Conservation (phyloP, 371 early-diverging fungal species). For the Lichtheimia ramosa region DNA sequence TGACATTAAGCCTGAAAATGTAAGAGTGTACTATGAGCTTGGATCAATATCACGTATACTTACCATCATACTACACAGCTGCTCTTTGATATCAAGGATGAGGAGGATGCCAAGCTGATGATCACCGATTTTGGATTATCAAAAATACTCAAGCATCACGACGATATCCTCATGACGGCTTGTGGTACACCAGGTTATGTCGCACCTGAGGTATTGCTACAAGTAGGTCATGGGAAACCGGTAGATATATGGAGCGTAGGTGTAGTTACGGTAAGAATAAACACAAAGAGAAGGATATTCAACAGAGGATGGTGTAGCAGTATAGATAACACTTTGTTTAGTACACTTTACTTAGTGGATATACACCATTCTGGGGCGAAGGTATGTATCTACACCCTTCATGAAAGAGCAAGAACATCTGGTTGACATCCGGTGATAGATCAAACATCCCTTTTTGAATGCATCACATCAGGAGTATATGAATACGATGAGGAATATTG, state of each 20-base stretch:
- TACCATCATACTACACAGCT: slow-evolving; percentile 29
- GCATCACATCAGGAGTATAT: slow-evolving; percentile 68
- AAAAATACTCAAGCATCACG: slow-evolving; percentile 68
- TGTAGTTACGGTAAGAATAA: slow-evolving; percentile 66
- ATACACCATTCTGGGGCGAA: slow-evolving; percentile 87
- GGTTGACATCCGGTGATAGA: not conserved
- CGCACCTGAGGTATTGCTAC: slow-evolving; percentile 83
- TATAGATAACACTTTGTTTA: slow-evolving; percentile 6
- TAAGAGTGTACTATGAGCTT: slow-evolving; percentile 8
- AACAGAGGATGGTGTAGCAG: not conserved
- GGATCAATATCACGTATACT: not conserved
- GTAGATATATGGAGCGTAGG: slow-evolving; percentile 93
- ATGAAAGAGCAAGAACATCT: not conserved
- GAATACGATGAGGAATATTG: slow-evolving; percentile 81
- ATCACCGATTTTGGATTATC: slow-evolving; percentile 84
- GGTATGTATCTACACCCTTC: slow-evolving; percentile 24
- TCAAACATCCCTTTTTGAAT: slow-evolving; percentile 13
- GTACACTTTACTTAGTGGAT: slow-evolving; percentile 85
- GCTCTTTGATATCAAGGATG: slow-evolving; percentile 53
- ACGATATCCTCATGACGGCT: slow-evolving; percentile 72
- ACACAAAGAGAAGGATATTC: no score
- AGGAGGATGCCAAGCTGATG: slow-evolving; percentile 56
- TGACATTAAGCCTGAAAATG: slow-evolving; percentile 86
- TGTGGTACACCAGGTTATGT: slow-evolving; percentile 91
- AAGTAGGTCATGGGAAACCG: slow-evolving; percentile 63